Percentiles rank a stretch among this genome's conserved stretches.
phyloP scores from a whole-genome alignment of 306 rosid genomes.

The Trifolium subterraneum region DNA sequence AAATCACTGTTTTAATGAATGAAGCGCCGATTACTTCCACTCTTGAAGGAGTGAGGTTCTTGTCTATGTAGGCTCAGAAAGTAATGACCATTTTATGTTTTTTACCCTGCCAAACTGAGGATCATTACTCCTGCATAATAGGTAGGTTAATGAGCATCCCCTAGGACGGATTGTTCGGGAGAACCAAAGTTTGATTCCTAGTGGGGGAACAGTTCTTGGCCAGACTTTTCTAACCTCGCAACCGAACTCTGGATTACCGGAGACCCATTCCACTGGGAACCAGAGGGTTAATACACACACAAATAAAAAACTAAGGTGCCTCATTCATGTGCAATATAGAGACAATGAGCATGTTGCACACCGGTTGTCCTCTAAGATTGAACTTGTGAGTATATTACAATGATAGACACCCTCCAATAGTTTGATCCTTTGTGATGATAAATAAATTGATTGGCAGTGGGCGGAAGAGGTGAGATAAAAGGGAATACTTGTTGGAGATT shows the following conservation, averaged over 20 bases:
- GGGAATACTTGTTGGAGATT: not conserved
- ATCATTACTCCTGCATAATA: too few species aligned
- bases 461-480: not conserved
- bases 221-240: too few species aligned
- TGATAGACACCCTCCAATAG: not conserved
- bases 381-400: constrained; percentile 18
- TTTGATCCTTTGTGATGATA: constrained; percentile 3
- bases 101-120: too few species aligned
- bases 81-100: constrained; percentile 2
- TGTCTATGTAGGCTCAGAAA: not conserved
- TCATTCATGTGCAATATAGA: not conserved
- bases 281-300: too few species aligned
- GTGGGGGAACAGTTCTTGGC: too few species aligned
- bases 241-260: too few species aligned
- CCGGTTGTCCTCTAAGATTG: constrained; percentile 7
- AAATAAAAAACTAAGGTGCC: constrained; percentile 7
- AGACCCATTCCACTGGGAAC: too few species aligned
- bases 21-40: constrained; percentile 7
- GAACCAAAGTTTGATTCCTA: too few species aligned
- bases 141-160: too few species aligned
- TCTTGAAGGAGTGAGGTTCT: constrained; percentile 4
- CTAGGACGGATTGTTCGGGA: too few species aligned
- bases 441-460: not conserved
- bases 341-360: not conserved
- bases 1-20: not conserved